Conservation (phyloP, 352 stramenopile species). For the Phytophthora hybrid region DNA sequence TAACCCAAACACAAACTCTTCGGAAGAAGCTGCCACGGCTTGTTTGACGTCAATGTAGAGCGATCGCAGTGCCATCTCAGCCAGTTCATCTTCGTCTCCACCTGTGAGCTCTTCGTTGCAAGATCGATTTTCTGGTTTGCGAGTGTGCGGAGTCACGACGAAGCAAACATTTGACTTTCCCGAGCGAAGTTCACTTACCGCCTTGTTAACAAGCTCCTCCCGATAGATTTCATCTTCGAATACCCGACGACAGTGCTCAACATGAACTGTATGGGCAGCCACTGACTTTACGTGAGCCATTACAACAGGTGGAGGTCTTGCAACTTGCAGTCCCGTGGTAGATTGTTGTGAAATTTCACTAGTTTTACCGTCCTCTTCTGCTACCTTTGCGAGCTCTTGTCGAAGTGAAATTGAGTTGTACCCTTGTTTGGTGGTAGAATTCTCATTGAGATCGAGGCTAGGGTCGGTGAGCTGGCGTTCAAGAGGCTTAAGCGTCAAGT, state of each 20-base stretch:
- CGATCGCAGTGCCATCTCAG: constrained; percentile 51
- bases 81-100: constrained; percentile 36
- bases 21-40: constrained; percentile 20
- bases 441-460: background rate
- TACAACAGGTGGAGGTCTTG: background rate
- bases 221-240: constrained; percentile 64
- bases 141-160: constrained; percentile 31
- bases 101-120: background rate
- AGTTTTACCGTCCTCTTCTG: background rate
- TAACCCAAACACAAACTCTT: background rate
- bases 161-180: constrained; percentile 41
- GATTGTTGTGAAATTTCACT: background rate
- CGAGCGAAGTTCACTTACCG: constrained; percentile 26
- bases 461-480: constrained; percentile 12
- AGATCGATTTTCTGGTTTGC: background rate
- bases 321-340: background rate
- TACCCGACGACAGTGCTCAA: constrained; percentile 49
- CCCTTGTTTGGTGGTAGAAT: constrained; percentile 4
- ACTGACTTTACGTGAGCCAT: background rate
- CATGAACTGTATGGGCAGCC: constrained; percentile 37
- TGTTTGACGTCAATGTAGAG: constrained; percentile 60
- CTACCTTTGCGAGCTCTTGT: constrained; percentile 9
- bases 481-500: constrained; percentile 47
- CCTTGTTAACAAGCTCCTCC: constrained; percentile 50
- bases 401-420: constrained; percentile 61